Evolutionary conservation across 768 basidiomycete species (phyloP), one percentile per base, ranked within the genome.

Genomic region (Trametes punicea): DNA sequence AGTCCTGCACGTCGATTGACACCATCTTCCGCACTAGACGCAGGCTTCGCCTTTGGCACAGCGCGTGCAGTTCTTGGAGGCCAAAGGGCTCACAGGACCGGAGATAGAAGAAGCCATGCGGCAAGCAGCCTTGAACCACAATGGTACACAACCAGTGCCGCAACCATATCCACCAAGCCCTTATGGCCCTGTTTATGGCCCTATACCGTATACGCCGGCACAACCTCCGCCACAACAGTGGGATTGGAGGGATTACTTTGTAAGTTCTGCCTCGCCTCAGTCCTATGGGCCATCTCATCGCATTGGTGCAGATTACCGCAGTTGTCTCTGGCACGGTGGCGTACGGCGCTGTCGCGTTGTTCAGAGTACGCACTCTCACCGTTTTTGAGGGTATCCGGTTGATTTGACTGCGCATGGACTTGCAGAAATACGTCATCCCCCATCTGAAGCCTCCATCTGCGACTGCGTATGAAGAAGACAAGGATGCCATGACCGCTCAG

Each of bases 161-260:
- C 65, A 66, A 47, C 59, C 57, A 21, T 65, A 65, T 46, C 31
- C 61, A 4, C 31, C 59, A 3, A 39, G 61, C 20, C 46, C 64
- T 1, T 81, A 81, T 65, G 56, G 70, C 51, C 64, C 76, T 45
- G 64, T 70, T 1, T 88, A 84, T 70, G 74, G 70, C 2, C 72
- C 77, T 18, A 71, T 76, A 59, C 68, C 73, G 15, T 76, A 73
- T 64, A 46, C 48, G 16, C 48, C 59, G 47, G 66, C 68, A 26
- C 71, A 80, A 59, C 77, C 77, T 15, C 72, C 71, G 23, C 65
- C 73, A 21, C 83, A 81, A 8, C 77, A 75, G 56, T 85, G 90
- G 82, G 96, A 98, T 70, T 99, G 97, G 97, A 79, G 95, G 55
- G 97, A 99, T 73, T 93, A 96, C 71, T 99, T 98, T 69, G 94